Conservation (phyloP, 495 filamentous ascomycete genomes). For the Aspergillus ellipticus region DNA sequence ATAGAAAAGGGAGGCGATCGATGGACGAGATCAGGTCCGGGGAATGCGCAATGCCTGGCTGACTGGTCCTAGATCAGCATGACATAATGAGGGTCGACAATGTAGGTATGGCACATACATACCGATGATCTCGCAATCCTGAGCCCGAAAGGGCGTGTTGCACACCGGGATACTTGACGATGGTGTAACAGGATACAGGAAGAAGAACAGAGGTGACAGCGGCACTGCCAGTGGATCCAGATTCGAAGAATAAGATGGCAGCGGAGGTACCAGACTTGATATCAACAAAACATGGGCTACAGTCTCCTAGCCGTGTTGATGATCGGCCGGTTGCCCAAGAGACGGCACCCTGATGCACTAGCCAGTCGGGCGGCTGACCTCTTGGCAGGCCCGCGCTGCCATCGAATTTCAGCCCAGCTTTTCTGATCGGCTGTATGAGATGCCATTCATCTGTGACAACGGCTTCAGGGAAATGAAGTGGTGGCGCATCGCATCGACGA, state of each 20-base stretch:
- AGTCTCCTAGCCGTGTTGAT: background rate
- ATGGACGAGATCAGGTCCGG: conserved; percentile 5
- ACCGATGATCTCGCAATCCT: background rate
- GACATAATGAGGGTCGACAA: background rate
- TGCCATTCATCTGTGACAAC: too few relatives aligned
- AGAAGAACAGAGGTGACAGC: background rate
- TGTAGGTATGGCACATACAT: background rate
- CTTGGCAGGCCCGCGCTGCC: too few relatives aligned
- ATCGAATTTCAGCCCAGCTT: too few relatives aligned
- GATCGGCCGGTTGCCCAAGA: conserved; percentile 19
- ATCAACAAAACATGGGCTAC: conserved; percentile 8
- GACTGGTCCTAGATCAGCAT: background rate
- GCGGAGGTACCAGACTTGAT: background rate
- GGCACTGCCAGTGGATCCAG: background rate
- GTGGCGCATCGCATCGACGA: too few relatives aligned
- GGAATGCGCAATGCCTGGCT: background rate
- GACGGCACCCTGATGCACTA: conserved; percentile 7
- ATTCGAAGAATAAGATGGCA: background rate
- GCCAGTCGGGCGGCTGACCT: background rate
- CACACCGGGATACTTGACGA: background rate
- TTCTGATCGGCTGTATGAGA: too few relatives aligned
- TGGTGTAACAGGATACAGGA: too few relatives aligned
- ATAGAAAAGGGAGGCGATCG: background rate
- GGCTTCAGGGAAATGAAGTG: too few relatives aligned
- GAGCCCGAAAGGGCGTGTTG: background rate